Percentiles rank a stretch among this genome's conserved stretches.
phyloP scores from a whole-genome alignment of 2,329 filamentous ascomycete species.

The Aspergillus viridinutans region DNA sequence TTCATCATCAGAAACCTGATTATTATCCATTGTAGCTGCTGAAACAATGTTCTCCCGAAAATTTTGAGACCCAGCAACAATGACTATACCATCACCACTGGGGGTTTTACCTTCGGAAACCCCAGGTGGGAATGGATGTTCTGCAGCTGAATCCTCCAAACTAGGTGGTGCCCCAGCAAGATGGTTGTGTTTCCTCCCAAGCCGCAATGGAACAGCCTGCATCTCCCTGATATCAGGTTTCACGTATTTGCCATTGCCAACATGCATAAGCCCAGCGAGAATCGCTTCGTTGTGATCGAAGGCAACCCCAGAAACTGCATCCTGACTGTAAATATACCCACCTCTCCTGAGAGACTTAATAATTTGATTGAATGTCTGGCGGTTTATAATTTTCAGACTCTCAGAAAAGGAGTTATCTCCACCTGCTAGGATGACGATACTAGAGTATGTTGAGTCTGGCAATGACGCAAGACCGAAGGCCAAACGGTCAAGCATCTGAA shows the following conservation, averaged over 20 bases:
- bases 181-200: slow-evolving; percentile 59
- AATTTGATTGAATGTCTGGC: neutral
- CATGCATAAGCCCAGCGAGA: slow-evolving; percentile 67
- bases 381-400: neutral
- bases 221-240: slow-evolving; percentile 63
- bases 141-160: neutral
- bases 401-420: slow-evolving; percentile 3
- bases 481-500: slow-evolving; percentile 97
- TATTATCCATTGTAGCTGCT: slow-evolving; percentile 1
- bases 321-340: neutral
- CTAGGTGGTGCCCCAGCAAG: neutral
- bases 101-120: slow-evolving; percentile 36
- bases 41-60: neutral
- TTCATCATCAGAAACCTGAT: slow-evolving; percentile 64
- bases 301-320: slow-evolving; percentile 14
- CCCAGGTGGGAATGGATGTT: neutral
- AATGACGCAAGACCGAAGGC: slow-evolving; percentile 75
- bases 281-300: slow-evolving; percentile 72
- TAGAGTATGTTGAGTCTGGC: slow-evolving; percentile 72
- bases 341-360: neutral
- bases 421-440: slow-evolving; percentile 30
- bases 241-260: slow-evolving; percentile 61
- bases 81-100: slow-evolving; percentile 17
- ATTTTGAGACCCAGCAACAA: neutral
- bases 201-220: slow-evolving; percentile 58